A percentile compares a stretch with the other conserved stretches of the same genome.
phyloP scores from a whole-genome alignment of 106 monocot species.

The Acanthochlamys bracteata region DNA sequence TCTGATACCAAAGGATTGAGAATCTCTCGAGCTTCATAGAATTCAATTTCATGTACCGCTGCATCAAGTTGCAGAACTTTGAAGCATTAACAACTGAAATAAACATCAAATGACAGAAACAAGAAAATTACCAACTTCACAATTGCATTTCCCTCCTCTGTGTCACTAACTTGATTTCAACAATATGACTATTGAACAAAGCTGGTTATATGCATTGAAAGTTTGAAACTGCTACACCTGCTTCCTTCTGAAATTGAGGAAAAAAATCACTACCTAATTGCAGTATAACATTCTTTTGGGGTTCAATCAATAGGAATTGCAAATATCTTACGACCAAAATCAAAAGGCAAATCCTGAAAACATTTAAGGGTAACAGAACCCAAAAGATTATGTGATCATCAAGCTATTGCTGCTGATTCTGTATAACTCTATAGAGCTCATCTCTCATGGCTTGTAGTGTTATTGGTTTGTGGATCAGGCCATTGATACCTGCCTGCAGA shows the following conservation, averaged over 20 bases:
- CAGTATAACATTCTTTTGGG: background rate
- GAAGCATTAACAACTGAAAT: too few species aligned
- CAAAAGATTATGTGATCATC: background rate
- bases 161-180: too few species aligned
- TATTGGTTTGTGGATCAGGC: slow-evolving; percentile 32
- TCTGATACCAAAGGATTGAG: too few species aligned
- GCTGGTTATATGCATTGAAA: too few species aligned
- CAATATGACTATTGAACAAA: too few species aligned
- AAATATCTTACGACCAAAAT: background rate
- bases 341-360: background rate
- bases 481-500: slow-evolving; percentile 27
- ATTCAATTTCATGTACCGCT: too few species aligned
- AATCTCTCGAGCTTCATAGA: too few species aligned
- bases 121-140: too few species aligned
- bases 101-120: too few species aligned
- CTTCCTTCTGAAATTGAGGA: background rate
- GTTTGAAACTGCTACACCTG: too few species aligned
- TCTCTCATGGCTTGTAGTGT: slow-evolving; percentile 7
- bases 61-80: too few species aligned
- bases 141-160: too few species aligned
- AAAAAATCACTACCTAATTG: background rate
- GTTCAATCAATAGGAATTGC: background rate
- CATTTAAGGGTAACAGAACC: background rate
- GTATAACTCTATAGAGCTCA: slow-evolving; percentile 7
- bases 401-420: background rate